Conservation (phyloP, 495 filamentous ascomycete genomes). For the Umbilicaria muhlenbergii region DNA sequence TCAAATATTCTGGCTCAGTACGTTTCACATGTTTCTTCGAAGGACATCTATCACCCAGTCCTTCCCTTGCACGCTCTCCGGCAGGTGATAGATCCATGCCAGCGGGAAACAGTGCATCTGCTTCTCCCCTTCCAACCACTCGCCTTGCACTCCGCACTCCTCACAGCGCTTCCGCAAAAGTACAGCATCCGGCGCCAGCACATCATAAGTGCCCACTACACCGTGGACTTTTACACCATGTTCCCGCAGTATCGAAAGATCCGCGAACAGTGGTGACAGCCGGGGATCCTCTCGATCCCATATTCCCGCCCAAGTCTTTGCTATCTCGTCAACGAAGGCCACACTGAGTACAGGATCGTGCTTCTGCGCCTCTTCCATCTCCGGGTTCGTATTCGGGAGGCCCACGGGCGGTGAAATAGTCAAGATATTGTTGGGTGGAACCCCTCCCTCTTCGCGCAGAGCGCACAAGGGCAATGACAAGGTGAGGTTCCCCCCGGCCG, state of each 20-base stretch:
- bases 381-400: conserved; percentile 21
- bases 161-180: conserved; percentile 18
- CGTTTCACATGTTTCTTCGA: no score
- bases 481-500: conserved; percentile 15
- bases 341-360: conserved; percentile 22
- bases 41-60: conserved; percentile 16
- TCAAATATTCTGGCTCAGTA: no score
- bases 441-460: no score
- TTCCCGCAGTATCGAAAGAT: conserved; percentile 12
- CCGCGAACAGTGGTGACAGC: conserved; percentile 19
- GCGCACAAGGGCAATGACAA: conserved; percentile 19
- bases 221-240: conserved; percentile 21
- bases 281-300: conserved; percentile 14
- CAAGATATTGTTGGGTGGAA: conserved; percentile 13
- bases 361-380: conserved; percentile 15
- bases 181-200: conserved; percentile 22
- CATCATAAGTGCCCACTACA: conserved; percentile 20
- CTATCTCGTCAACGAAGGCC: conserved; percentile 15
- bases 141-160: conserved; percentile 17
- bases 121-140: conserved; percentile 30
- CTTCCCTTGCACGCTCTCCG: conserved; percentile 19
- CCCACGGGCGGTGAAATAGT: conserved; percentile 24
- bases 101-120: conserved; percentile 32
- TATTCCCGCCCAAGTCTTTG: conserved; percentile 17
- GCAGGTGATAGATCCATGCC: conserved; percentile 19